phyloP scores from a whole-genome alignment of 2,329 filamentous ascomycete genomes.

The Stromatinia cepivora region DNA sequence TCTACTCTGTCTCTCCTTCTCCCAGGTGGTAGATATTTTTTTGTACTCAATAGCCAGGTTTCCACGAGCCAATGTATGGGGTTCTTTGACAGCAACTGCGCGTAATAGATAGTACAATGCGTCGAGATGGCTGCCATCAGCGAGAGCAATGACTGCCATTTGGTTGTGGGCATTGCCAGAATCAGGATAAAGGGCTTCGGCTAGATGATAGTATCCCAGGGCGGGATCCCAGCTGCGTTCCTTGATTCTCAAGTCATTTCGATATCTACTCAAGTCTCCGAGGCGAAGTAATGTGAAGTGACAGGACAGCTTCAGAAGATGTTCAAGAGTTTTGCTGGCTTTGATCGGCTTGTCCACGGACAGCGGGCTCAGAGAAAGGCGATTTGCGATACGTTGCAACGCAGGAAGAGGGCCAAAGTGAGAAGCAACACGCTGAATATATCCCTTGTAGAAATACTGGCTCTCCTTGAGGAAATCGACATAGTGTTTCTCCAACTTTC shows the following conservation, averaged over 20 bases:
- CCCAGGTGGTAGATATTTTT: conserved; percentile 59
- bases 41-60: conserved; percentile 83
- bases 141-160: conserved; percentile 79
- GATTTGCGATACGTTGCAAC: conserved; percentile 39
- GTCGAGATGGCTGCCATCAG: conserved; percentile 76
- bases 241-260: conserved; percentile 70
- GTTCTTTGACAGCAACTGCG: conserved; percentile 70
- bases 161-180: conserved; percentile 88
- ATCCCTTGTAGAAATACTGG: conserved; percentile 84
- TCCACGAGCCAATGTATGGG: conserved; percentile 69
- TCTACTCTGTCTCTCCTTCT: conserved; percentile 50
- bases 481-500: conserved; percentile 81
- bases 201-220: conserved; percentile 80
- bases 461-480: conserved; percentile 82
- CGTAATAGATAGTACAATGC: conserved; percentile 90
- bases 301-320: conserved; percentile 68
- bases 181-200: conserved; percentile 72
- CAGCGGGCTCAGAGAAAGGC: conserved; percentile 35
- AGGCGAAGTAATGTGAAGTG: conserved; percentile 82
- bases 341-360: conserved; percentile 34
- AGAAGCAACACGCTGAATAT: conserved; percentile 73
- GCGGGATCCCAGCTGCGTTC: conserved; percentile 74
- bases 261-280: conserved; percentile 87
- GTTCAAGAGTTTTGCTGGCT: conserved; percentile 34
- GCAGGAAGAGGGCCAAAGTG: conserved; percentile 48